These are phyloP conservation scores for Komagataella kurtzmanii DNA, from an alignment of 805 yeast species.

Conservation along the genomic window DNA sequence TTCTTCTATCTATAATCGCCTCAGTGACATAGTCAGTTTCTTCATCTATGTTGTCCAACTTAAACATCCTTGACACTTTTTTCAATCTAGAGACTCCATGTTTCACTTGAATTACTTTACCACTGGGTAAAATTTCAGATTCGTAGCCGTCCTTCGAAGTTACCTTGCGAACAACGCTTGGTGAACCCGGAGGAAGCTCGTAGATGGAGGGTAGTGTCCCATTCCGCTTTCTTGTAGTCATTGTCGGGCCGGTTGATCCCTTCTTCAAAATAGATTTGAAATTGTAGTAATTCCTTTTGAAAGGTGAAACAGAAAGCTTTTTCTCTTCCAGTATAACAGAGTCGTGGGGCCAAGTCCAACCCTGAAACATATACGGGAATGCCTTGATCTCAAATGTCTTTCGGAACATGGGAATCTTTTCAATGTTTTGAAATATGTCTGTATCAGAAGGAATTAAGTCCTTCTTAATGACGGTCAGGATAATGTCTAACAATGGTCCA, in stretches of 20 bases:
- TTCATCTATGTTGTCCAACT: not conserved
- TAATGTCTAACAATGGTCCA: conserved; percentile 54
- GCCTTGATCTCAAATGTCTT: conserved; percentile 63
- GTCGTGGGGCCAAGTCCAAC: conserved; percentile 52
- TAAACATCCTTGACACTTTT: not conserved
- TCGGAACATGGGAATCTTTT: conserved; percentile 54
- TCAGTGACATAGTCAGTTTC: conserved; percentile 5
- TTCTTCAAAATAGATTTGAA: conserved; percentile 17
- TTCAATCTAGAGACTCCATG: not conserved
- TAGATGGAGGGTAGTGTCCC: conserved; percentile 30
- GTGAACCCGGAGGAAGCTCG: conserved; percentile 39
- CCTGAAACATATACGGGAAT: conserved; percentile 57
- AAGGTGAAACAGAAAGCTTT: conserved; percentile 8
- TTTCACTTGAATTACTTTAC: conserved; percentile 36
- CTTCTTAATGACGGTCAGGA: conserved; percentile 41
- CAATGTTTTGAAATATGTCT: conserved; percentile 67
- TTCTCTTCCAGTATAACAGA: conserved; percentile 14
- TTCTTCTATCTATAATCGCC: conserved; percentile 1
- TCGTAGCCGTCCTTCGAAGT: conserved; percentile 23
- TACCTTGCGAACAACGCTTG: conserved; percentile 17
- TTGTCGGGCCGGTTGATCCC: conserved; percentile 18
- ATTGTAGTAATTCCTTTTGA: conserved; percentile 9
- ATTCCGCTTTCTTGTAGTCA: conserved; percentile 30
- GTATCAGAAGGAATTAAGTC: conserved; percentile 58
- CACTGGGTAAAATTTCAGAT: conserved; percentile 62